Base-by-base conservation (phyloP, 805 yeast species). In the Suhomyces canberraensis region DNA sequence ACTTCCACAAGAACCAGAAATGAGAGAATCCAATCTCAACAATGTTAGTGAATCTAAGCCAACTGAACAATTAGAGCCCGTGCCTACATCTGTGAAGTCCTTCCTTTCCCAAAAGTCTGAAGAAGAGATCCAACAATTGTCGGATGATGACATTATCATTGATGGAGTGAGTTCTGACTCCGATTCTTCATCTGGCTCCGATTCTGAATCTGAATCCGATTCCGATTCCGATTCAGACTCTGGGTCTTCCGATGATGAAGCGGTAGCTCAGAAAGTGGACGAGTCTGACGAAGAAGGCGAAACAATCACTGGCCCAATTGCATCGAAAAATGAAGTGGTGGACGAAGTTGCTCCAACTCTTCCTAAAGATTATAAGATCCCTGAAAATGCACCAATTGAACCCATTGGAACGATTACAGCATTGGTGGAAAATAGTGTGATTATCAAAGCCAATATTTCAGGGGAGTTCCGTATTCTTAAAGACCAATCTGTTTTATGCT, bases 381-480 rank as follows among this genome's bases (percentile, higher is more conserved):
- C 73, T 1, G 73, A 66, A n/a, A 60, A 62, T 5, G 80, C 88
- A 2, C 80, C 83, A 0, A 74, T 90, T 11, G 85, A 86, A 44
- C 73, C 69, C 18, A 69, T 89, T 14, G 98, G 98, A 3, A 67
- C 64, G 5, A 65, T 91, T 5, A 71, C 73, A 8, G 79, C 81
- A 0, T 64, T 84, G 8, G 89, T 87, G 6, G 95, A 88, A 28
- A 72, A 70, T 36, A 81, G 84, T 39, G 75, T 84, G 1, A 74
- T 93, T 4, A 69, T 93, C 16, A 78, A 79, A 48, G 93, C 95
- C 0, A 61, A 63, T 11, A 59, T 71, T 1, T 85, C 96, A 2
- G 98, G 95, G 9, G 97, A 93, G 51, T 84, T 80, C 54, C 67
- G 90, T 29, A 84, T 89, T 3, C 66, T 91, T 24, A 84, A 81